phyloP scores from a whole-genome alignment of 306 rosid species.

The Carpinus fangiana region DNA sequence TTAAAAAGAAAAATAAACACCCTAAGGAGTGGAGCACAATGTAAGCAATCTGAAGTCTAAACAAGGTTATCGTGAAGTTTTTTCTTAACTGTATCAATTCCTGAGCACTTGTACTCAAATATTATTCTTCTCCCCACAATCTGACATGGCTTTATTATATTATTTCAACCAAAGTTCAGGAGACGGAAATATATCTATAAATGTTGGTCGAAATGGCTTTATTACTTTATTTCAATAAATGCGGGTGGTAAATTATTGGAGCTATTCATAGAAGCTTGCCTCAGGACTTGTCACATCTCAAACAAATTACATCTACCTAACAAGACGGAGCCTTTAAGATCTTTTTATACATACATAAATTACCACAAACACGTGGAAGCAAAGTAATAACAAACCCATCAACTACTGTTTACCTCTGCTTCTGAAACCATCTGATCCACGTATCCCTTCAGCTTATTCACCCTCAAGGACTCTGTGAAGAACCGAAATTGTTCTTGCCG shows the following conservation, averaged over 20 bases:
- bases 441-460: slow-evolving; percentile 72
- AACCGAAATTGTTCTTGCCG: slow-evolving; percentile 94
- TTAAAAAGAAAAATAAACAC: background rate
- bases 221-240: background rate
- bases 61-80: background rate
- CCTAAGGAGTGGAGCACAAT: background rate
- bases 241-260: background rate
- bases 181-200: background rate
- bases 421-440: slow-evolving; percentile 95
- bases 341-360: background rate
- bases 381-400: background rate
- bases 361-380: background rate
- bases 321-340: background rate
- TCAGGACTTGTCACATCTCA: background rate
- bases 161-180: background rate
- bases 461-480: slow-evolving; percentile 89
- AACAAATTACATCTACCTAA: background rate
- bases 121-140: background rate
- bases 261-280: background rate
- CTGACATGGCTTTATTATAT: background rate
- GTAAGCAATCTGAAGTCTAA: background rate
- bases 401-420: slow-evolving; percentile 56
- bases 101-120: background rate
- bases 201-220: background rate
- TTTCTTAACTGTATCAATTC: background rate